phyloP scores from a whole-genome alignment of 2,329 filamentous ascomycete genomes.

The Paraconiothyrium brasiliense region DNA sequence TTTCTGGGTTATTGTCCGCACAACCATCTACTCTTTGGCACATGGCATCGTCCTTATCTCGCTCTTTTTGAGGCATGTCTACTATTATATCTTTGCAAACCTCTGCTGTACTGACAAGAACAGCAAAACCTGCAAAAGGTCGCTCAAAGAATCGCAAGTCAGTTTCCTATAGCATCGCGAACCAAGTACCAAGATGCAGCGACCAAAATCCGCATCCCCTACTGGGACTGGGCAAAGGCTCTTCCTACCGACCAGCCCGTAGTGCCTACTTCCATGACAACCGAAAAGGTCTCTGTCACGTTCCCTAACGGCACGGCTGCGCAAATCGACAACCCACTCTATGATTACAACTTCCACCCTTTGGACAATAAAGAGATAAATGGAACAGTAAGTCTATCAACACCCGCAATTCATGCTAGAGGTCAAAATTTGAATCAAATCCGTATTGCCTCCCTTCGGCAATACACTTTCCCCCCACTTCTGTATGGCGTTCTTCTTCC shows the following conservation, averaged over 20 bases:
- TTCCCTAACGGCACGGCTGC: conserved; percentile 21
- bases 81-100: conserved; percentile 13
- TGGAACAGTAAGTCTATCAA: conserved; percentile 50
- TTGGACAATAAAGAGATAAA: conserved; percentile 58
- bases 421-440: no score
- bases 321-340: conserved; percentile 30
- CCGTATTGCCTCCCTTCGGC: neutral
- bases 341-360: conserved; percentile 29
- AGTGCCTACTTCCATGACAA: conserved; percentile 48
- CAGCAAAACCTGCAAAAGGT: conserved; percentile 31
- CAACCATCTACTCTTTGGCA: conserved; percentile 78
- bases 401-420: conserved; percentile 25
- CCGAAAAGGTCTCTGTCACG: conserved; percentile 30
- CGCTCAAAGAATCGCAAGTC: conserved; percentile 20
- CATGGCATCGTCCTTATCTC: conserved; percentile 85
- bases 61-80: conserved; percentile 63
- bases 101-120: neutral
- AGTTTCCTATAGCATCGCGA: conserved; percentile 16
- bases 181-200: conserved; percentile 25
- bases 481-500: neutral
- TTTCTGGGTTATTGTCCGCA: conserved; percentile 76
- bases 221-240: conserved; percentile 33
- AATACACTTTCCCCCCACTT: neutral
- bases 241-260: conserved; percentile 30
- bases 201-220: conserved; percentile 28